Evolutionary conservation across 768 basidiomycete genomes (phyloP), one percentile per base, ranked within the genome.

Genomic region (Leccinellum albellum): DNA sequence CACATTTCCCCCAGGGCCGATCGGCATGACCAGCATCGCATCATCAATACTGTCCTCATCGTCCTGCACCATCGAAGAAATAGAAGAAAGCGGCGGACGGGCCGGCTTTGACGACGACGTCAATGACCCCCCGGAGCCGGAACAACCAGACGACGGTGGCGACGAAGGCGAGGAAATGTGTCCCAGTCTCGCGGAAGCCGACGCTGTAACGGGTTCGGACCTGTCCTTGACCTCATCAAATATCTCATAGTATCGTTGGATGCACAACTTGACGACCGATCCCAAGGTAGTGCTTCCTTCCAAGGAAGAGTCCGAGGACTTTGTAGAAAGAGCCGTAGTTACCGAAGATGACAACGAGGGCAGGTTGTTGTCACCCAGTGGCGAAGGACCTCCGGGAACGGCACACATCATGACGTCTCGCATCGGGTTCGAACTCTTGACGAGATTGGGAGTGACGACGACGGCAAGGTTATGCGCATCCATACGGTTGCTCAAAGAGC

Each of bases 151-250:
- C 23, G 55, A 64, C 24, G 68, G 67, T 21, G 51, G 65, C n/a
- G 64, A 69, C 4, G 71, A 73, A 26, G 67, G 58, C 7, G 73
- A 70, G 21, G 64, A 52, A 26, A 23, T 42, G 40, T 1, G 12
- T 12, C 40, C 40, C n/a, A 20, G 56, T 44, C 55, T 55, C 3
- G 51, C 35, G 14, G 72, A 74, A 2, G 74, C 73, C 14, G 40
- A 42, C 12, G n/a, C 20, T 6, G 13, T 13, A 42, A 82, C 60
- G 3, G 84, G 84, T 61, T 91, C 89, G 57, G 79, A 79, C 15
- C 84, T 81, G 72, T 92, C 91, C 55, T 70, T 73, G n/a, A 87
- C 72, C 62, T 93, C 91, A 66, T 92, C 91, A 63, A 94, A 94
- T 29, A 93, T 76, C 67, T 94, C 91, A 68, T 87, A 92, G 68